Conservation (phyloP, 1,284 basidiomycete genomes). For the Gomphus bonarii region DNA sequence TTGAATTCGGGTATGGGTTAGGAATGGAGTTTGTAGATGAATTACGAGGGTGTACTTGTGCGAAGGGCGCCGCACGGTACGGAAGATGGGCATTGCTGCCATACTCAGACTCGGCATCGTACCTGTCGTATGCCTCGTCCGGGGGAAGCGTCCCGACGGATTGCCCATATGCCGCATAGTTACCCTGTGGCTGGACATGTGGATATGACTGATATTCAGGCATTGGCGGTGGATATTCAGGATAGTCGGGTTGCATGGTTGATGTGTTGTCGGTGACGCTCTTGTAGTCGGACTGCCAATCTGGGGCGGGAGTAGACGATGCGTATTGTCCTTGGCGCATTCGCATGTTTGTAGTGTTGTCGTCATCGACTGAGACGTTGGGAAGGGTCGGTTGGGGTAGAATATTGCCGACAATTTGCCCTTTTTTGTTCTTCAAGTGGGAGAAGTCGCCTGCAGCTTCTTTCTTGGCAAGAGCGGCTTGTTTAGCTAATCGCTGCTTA, state of each 20-base stretch:
- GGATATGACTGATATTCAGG: slow-evolving; percentile 42
- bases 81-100: slow-evolving; percentile 50
- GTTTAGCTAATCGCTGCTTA: slow-evolving; percentile 76
- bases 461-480: slow-evolving; percentile 78
- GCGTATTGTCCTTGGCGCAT: slow-evolving; percentile 35
- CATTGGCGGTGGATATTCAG: slow-evolving; percentile 58
- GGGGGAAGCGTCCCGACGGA: slow-evolving; percentile 9
- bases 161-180: slow-evolving; percentile 1
- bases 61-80: slow-evolving; percentile 36
- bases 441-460: slow-evolving; percentile 85
- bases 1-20: not conserved
- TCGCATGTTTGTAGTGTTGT: slow-evolving; percentile 48
- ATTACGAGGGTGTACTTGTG: not conserved
- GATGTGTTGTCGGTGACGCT: slow-evolving; percentile 36
- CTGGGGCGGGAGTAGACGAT: slow-evolving; percentile 35
- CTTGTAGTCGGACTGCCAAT: slow-evolving; percentile 34
- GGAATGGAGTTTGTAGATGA: not conserved
- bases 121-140: slow-evolving; percentile 6
- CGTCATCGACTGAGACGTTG: slow-evolving; percentile 80
- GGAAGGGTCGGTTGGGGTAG: slow-evolving; percentile 93
- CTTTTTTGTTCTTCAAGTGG: slow-evolving; percentile 90
- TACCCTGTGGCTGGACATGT: slow-evolving; percentile 4
- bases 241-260: slow-evolving; percentile 24
- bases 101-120: slow-evolving; percentile 41
- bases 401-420: slow-evolving; percentile 72